Base-by-base conservation (phyloP, 768 basidiomycete genomes). In the Galerina marginata region DNA sequence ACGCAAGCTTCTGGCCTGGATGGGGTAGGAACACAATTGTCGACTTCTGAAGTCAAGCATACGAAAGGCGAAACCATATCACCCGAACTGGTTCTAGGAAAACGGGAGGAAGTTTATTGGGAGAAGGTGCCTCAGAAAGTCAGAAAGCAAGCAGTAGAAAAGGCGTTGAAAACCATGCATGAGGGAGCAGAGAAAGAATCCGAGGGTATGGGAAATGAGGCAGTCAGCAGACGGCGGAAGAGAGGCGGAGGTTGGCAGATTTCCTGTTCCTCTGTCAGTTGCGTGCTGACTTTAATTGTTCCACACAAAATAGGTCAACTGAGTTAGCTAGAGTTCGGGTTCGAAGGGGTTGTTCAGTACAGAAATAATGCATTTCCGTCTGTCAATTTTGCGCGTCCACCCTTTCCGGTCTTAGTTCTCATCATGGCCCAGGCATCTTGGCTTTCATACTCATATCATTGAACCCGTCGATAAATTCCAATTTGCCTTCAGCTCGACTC, bases 121-220 rank as follows among this genome's bases (percentile, higher is more conserved):
- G 82, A 86, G 56, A 88, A 88, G 60, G 86, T 93, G 0, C 92
- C 92, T 0, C 86, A 88, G 67, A 92, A 89, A 68, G 79, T 92
- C 25, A 77, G 86, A 14, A 71, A 75, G 49, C 81, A 85, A 64
- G 91, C 92, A 0, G 83, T 91, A 42, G 78, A 79, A 44, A 84
- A 78, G 68, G 81, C 79, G 0, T 59, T 80, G 23, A 54, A 59
- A 9, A 9, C 42, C 5, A 48, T 65, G 26, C n/a, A 51, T 38
- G 40, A 43, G 11, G 11, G 3, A n/a, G 59, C 16, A 25, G 62
- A 26, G n/a, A 43, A 12, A 12, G n/a, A n/a, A 33, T 26, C 20
- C 12, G 49, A 29, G n/a, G 38, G 25, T 39, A 7, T 10, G 44
- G 2, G 12, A 9, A 16, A 26, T 20, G 26, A 44, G 9, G 48